These are phyloP conservation scores for Apiospora malaysiana DNA, from an alignment of 2,329 filamentous ascomycete genomes.

Conservation along the genomic window DNA sequence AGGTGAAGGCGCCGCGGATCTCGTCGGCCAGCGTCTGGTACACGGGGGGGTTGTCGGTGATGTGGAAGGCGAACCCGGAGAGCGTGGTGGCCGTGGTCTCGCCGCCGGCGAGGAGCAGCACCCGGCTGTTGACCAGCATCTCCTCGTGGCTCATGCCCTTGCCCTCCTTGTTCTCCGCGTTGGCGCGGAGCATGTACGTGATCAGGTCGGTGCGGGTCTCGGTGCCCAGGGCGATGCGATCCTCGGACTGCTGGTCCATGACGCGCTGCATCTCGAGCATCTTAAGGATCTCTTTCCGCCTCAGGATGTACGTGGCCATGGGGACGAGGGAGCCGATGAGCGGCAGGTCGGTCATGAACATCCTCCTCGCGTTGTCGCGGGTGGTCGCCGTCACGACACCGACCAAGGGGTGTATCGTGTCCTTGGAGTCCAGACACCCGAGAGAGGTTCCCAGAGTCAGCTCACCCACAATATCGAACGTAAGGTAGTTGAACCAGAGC, in stretches of 20 bases:
- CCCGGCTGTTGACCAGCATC: conserved; percentile 13
- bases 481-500: conserved; percentile 29
- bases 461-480: conserved; percentile 32
- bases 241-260: neutral
- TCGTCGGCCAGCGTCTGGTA: conserved; percentile 20
- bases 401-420: neutral
- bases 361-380: neutral
- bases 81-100: conserved; percentile 25
- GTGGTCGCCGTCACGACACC: neutral
- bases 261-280: neutral
- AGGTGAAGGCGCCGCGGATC: conserved; percentile 9
- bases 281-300: neutral
- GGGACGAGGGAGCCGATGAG: neutral
- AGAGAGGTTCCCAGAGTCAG: conserved; percentile 30
- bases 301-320: neutral
- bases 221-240: neutral
- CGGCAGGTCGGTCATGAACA: neutral
- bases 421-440: conserved; percentile 18
- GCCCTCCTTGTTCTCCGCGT: conserved; percentile 8
- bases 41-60: neutral
- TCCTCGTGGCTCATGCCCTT: conserved; percentile 20
- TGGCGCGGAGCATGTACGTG: conserved; percentile 7
- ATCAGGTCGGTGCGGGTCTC: conserved; percentile 1
- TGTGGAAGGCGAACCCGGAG: conserved; percentile 22
- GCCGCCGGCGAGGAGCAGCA: conserved; percentile 22